Evolutionary conservation across 176 grass and related monocot species (phyloP).

Genomic region (Areca catechu): DNA sequence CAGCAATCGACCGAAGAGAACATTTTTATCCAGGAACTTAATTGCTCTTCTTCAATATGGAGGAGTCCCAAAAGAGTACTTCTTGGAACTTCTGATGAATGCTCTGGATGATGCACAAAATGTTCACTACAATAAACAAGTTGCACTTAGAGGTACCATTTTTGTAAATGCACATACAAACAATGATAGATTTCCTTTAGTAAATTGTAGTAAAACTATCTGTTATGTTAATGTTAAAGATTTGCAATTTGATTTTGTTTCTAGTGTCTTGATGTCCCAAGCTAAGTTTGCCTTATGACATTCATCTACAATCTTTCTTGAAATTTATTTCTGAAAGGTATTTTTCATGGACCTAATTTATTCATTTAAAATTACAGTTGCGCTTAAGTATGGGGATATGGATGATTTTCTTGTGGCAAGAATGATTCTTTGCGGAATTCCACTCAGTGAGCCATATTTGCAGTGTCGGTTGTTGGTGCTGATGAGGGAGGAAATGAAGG

Average conservation of each 20-base stretch:
- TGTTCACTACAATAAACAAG: constrained; percentile 4
- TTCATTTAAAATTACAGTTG: constrained; percentile 35
- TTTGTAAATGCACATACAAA: neutral
- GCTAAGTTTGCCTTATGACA: no score
- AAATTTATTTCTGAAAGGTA: no score
- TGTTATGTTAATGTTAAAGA: no score
- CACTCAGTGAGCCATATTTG: constrained; percentile 42
- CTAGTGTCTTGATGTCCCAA: no score
- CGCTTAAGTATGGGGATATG: constrained; percentile 39
- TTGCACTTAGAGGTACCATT: constrained; percentile 37
- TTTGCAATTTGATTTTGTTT: no score
- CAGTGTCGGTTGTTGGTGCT: constrained; percentile 29
- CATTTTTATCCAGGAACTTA: constrained; percentile 40
- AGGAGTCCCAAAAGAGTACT: constrained; percentile 45
- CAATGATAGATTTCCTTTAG: no score
- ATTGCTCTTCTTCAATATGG: constrained; percentile 45
- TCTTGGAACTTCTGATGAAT: constrained; percentile 48
- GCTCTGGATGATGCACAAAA: constrained; percentile 31
- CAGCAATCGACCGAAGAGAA: constrained; percentile 41
- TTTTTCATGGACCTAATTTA: neutral
- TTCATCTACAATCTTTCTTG: no score
- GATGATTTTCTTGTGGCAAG: constrained; percentile 42
- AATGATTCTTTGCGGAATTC: constrained; percentile 62
- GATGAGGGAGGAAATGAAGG: constrained; percentile 34
- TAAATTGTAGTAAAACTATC: no score